Evolutionary conservation across 345 rosid species (phyloP), one percentile per base, ranked within the genome.

Genomic region (Limnanthes douglasii): DNA sequence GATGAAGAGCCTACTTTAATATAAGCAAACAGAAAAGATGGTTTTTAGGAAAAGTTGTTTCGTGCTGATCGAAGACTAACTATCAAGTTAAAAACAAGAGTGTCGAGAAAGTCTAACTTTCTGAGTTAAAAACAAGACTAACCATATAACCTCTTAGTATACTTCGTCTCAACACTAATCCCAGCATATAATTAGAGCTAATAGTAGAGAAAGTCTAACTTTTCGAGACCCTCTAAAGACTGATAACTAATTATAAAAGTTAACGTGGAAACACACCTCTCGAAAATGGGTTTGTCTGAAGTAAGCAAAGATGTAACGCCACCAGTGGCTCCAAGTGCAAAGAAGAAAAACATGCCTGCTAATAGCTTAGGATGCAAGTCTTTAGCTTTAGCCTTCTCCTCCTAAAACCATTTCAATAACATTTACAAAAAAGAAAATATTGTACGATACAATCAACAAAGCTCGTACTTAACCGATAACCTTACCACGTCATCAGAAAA

Each of bases 311-410:
- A 70, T 39, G 64, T 79, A 14, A 90, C 5, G 31, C 98, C 95
- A 37, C 95, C 98, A 0, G 86, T 83, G 20, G 98, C 98, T 33
- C 98, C 98, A 17, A 80, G 75, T 4, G 92, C 65, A 48, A 90
- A 90, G 64, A 79, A 90, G 85, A 84, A 72, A 60, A 79, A 90
- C 95, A 90, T 79, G 17, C 94, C 98, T 0, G 63, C 92, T 4
- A 90, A 61, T 31, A 90, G 92, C 67, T 84, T 90, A 3, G 94
- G 95, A 50, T 90, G 98, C 65, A 84, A 59, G 46, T 80, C 94
- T 51, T 77, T 84, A 1, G 95, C 98, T 16, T 55, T 77, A 39
- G 98, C 86, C 62, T 72, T 90, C 65, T 79, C 94, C 43, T 84
- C 92, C 93, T 82, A 34, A 21, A 8, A 27, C 21, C 41, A 32